Conservation (phyloP, 2,329 filamentous ascomycete genomes). For the Cladophialophora carrionii region DNA sequence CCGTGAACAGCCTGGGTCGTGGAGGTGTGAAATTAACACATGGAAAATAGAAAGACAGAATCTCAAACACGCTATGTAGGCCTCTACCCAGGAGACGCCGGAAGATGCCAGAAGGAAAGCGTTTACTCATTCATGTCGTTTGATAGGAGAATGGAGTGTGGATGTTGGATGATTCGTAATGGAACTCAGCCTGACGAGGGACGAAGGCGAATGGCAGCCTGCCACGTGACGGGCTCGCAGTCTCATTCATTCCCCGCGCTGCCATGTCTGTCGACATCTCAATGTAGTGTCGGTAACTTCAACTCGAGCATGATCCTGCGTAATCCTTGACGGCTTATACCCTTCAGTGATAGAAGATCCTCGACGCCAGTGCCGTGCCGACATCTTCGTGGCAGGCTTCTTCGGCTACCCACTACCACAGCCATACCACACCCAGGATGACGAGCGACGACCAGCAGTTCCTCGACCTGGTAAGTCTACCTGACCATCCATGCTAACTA, state of each 20-base stretch:
- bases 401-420: neutral
- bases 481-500: neutral
- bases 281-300: neutral
- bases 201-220: slow-evolving; percentile 18
- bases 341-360: neutral
- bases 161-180: slow-evolving; percentile 29
- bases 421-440: slow-evolving; percentile 57
- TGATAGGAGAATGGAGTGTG: neutral
- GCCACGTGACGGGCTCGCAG: slow-evolving; percentile 27
- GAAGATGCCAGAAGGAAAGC: slow-evolving; percentile 25
- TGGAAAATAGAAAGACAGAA: neutral
- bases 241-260: slow-evolving; percentile 6
- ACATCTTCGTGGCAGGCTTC: neutral
- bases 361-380: neutral
- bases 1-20: neutral
- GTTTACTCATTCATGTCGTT: neutral
- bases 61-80: neutral
- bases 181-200: slow-evolving; percentile 29
- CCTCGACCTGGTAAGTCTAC: slow-evolving; percentile 66
- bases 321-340: neutral
- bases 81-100: slow-evolving; percentile 11
- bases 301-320: neutral
- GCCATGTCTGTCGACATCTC: neutral
- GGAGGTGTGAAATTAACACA: neutral
- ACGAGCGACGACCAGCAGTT: slow-evolving; percentile 79